phyloP scores from a whole-genome alignment of 108 stramenopile species.

The Fistulifera pelliculosa region DNA sequence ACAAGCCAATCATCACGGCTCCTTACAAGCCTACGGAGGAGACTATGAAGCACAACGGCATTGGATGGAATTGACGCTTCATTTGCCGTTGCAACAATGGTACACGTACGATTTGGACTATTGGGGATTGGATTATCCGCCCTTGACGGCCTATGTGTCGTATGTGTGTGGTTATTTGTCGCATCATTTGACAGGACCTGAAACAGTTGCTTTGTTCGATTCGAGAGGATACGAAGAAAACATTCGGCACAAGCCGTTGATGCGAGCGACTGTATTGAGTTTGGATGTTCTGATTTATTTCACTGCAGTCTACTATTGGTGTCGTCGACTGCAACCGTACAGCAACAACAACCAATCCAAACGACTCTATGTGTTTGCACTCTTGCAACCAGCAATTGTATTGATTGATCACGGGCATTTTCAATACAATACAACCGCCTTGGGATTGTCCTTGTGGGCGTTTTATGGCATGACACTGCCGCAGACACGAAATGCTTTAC shows the following conservation, averaged over 20 bases:
- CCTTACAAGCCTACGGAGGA: slow-evolving; percentile 60
- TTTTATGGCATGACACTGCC: slow-evolving; percentile 24
- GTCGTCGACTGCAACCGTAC: neutral
- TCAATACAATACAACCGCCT: slow-evolving; percentile 90
- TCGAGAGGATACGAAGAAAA: slow-evolving; percentile 83
- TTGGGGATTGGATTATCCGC: slow-evolving; percentile 97
- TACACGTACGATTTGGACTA: slow-evolving; percentile 84
- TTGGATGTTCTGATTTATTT: slow-evolving; percentile 53
- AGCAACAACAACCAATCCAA: neutral
- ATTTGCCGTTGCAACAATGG: slow-evolving; percentile 82
- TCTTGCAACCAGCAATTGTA: slow-evolving; percentile 71
- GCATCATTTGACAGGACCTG: slow-evolving; percentile 39
- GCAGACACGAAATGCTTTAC: neutral
- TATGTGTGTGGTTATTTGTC: slow-evolving; percentile 54
- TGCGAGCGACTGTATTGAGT: slow-evolving; percentile 64
- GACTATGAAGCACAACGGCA: slow-evolving; percentile 96
- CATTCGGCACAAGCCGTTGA: slow-evolving; percentile 60
- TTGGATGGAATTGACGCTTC: slow-evolving; percentile 93
- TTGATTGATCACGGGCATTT: slow-evolving; percentile 96
- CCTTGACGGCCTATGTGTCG: slow-evolving; percentile 82
- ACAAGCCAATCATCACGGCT: slow-evolving; percentile 73
- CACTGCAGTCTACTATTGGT: slow-evolving; percentile 38
- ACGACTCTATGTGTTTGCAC: slow-evolving; percentile 16
- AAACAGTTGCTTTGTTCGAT: slow-evolving; percentile 42
- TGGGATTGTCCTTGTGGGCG: slow-evolving; percentile 74